phyloP scores from a whole-genome alignment of 495 filamentous ascomycete species.

The Aspergillus campestris region DNA sequence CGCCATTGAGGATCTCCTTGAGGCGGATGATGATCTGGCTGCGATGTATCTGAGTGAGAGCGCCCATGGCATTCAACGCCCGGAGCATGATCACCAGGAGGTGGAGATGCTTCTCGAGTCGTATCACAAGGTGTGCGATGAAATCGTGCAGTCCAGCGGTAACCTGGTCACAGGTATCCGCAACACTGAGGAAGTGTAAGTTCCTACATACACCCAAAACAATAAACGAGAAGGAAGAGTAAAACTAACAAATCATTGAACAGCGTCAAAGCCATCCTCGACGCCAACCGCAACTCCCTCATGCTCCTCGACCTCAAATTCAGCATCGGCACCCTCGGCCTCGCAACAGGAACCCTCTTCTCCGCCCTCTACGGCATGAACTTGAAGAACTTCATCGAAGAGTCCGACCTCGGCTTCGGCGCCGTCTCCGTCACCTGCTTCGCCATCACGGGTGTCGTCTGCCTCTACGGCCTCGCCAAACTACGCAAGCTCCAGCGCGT shows the following conservation, averaged over 20 bases:
- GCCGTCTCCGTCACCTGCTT: conserved; percentile 63
- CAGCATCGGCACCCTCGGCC: conserved; percentile 84
- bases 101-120: conserved; percentile 94
- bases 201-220: not conserved
- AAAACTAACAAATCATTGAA: not conserved
- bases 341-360: conserved; percentile 87
- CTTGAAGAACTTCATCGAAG: conserved; percentile 96
- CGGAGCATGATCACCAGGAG: conserved; percentile 88
- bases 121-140: conserved; percentile 95
- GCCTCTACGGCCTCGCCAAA: conserved; percentile 69
- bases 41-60: conserved; percentile 94
- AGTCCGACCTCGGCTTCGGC: conserved; percentile 81
- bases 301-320: conserved; percentile 98
- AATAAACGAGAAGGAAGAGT: not conserved
- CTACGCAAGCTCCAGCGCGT: conserved; percentile 82
- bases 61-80: conserved; percentile 58
- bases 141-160: conserved; percentile 90
- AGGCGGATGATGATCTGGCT: conserved; percentile 92
- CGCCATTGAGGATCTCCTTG: conserved; percentile 91
- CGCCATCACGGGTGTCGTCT: conserved; percentile 65
- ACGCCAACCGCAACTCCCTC: conserved; percentile 93
- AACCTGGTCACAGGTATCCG: conserved; percentile 93
- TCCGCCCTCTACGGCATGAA: conserved; percentile 99
- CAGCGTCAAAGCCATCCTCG: conserved; percentile 92
- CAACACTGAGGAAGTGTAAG: conserved; percentile 97